Percentiles rank a stretch among this genome's conserved stretches.
phyloP scores from a whole-genome alignment of 768 basidiomycete species.

The Rickenella mellea region DNA sequence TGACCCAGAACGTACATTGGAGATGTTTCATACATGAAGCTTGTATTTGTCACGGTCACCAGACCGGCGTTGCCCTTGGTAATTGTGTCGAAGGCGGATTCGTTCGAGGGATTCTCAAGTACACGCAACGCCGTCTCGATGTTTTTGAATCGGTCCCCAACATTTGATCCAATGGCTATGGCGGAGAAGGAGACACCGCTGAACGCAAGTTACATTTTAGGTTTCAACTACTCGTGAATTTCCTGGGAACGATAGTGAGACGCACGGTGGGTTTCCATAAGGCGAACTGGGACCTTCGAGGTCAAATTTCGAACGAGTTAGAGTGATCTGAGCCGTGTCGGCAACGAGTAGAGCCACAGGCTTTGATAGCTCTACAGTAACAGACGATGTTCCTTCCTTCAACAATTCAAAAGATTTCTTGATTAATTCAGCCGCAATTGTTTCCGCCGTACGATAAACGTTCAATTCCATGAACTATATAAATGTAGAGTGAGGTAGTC shows the following conservation, averaged over 20 bases:
- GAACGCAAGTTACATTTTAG: background rate
- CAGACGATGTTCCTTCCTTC: conserved; percentile 12
- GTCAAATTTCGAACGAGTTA: conserved; percentile 36
- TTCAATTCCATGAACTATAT: conserved; percentile 38
- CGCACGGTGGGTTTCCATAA: background rate
- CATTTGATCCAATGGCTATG: conserved; percentile 83
- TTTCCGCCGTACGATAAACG: conserved; percentile 57
- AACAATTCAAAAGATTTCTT: conserved; percentile 29
- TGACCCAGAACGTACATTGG: conserved; percentile 97
- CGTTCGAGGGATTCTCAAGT: conserved; percentile 42
- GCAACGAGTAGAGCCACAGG: conserved; percentile 64
- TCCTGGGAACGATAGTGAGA: background rate
- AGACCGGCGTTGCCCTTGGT: conserved; percentile 12
- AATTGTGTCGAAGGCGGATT: conserved; percentile 20
- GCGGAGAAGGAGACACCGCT: conserved; percentile 24
- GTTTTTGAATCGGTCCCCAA: conserved; percentile 79
- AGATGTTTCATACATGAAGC: conserved; percentile 85
- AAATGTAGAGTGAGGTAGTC: conserved; percentile 2
- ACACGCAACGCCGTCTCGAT: conserved; percentile 69
- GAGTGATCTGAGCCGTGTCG: conserved; percentile 51
- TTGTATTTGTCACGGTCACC: conserved; percentile 57
- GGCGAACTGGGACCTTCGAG: conserved; percentile 6
- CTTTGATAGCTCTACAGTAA: conserved; percentile 58
- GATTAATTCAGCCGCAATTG: conserved; percentile 52
- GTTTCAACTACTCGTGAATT: background rate